These are phyloP conservation scores for Aspergillus tamarii DNA, from an alignment of 2,329 filamentous ascomycete species.

Conservation along the genomic window DNA sequence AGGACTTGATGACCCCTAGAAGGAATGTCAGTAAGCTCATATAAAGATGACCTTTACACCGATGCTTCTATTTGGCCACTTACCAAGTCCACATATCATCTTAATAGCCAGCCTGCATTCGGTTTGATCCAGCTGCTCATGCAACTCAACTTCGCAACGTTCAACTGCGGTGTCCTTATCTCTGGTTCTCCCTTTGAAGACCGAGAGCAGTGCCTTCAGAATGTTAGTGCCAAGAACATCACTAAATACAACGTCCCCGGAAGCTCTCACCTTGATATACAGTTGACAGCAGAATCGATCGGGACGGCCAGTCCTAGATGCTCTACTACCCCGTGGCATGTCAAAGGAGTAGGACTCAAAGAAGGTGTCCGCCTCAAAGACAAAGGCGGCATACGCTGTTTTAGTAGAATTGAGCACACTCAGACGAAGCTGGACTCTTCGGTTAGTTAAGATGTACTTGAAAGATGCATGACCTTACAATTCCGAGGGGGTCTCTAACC, in stretches of 20 bases:
- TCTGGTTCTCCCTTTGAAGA: conserved; percentile 62
- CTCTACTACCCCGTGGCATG: conserved; percentile 26
- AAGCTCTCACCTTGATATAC: conserved; percentile 56
- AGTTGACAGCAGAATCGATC: conserved; percentile 63
- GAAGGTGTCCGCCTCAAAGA: conserved; percentile 57
- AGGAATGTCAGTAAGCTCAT: conserved; percentile 4
- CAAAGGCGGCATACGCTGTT: conserved; percentile 65
- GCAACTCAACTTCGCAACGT: conserved; percentile 63
- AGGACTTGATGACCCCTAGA: conserved; percentile 65
- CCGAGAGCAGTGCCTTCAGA: conserved; percentile 58
- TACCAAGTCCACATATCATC: conserved; percentile 65
- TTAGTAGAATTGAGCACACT: conserved; percentile 66
- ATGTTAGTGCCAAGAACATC: neutral
- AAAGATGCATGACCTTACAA: neutral
- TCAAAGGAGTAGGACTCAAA: conserved; percentile 63
- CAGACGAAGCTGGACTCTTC: conserved; percentile 56
- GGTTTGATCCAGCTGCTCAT: conserved; percentile 58
- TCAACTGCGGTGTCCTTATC: conserved; percentile 64
- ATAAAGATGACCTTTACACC: neutral
- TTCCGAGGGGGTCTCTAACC: conserved; percentile 44
- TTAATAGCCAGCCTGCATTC: conserved; percentile 65
- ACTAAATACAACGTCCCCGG: neutral
- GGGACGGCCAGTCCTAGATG: conserved; percentile 35
- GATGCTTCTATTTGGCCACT: neutral
- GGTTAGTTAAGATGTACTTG: conserved; percentile 12